Evolutionary conservation across 1,284 basidiomycete genomes (phyloP), one percentile per base, ranked within the genome.

Genomic region (Ustanciosporium gigantosporum): DNA sequence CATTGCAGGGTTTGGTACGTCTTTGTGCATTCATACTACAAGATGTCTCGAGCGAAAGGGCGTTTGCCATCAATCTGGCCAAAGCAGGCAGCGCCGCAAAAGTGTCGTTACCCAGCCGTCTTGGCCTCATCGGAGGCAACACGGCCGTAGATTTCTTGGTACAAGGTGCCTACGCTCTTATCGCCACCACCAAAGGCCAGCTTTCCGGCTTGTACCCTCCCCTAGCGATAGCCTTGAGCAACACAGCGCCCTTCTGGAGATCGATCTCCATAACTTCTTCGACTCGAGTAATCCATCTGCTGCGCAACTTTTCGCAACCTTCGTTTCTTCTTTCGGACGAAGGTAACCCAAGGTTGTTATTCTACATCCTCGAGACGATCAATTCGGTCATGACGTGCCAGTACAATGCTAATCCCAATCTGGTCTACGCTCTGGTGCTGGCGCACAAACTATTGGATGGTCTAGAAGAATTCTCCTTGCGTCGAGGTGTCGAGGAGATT

Each of bases 301-400:
- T 96, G 79, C 86, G 85, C 27, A 89, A 91, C 0, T 94, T 97
- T 74, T 87, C 90, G 0, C 88, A 87, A 52, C 90, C 94, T 0
- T 81, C 85, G 6, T 97, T 96, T 79, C 80, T 98, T 29, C 81
- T 98, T 22, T 87, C 90, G 0, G 92, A 96, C 62, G 92, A 96
- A 79, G 90, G 91, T 5, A 89, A 97, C 76, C 94, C 94, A 3
- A 81, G 93, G 40, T 80, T 96, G 20, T 82, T 95, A 23, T 96
- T 89, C 79, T 94, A 94, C 79, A 86, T 91, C 87, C 82, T 97
- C 34, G 93, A 97, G 77, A 85, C 88, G 4, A 90, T 96, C 82
- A 95, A 92, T 77, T 84, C 86, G 5, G 82, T 95, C 42, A 83
- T 96, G 44, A 81, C 76, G 34, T 65, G 61, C 41, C 72, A 78